phyloP scores from a whole-genome alignment of 2,329 filamentous ascomycete species.

The Fusarium sororula region DNA sequence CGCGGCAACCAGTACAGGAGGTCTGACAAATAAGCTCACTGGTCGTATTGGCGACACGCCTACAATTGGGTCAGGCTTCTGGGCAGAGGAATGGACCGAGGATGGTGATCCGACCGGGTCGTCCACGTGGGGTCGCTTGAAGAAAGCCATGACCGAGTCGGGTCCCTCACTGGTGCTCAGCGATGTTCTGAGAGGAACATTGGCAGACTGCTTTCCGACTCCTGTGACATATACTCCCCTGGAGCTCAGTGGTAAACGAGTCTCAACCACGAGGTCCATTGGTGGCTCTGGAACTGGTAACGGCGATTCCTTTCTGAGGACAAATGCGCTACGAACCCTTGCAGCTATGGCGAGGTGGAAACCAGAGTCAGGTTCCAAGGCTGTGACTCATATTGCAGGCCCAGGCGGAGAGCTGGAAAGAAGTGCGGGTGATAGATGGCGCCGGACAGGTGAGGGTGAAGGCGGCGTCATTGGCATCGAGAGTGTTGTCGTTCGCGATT shows the following conservation, averaged over 20 bases:
- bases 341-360: constrained; percentile 77
- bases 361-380: constrained; percentile 59
- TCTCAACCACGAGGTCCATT: constrained; percentile 49
- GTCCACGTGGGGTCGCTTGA: constrained; percentile 26
- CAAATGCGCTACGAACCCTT: constrained; percentile 75
- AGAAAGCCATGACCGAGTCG: not conserved
- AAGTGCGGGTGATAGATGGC: constrained; percentile 79
- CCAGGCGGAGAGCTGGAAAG: constrained; percentile 76
- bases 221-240: constrained; percentile 53
- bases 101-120: constrained; percentile 47
- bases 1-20: constrained; percentile 74
- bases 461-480: constrained; percentile 89
- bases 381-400: constrained; percentile 73
- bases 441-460: constrained; percentile 77
- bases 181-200: constrained; percentile 55
- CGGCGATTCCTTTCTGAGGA: constrained; percentile 84
- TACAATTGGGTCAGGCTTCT: constrained; percentile 84
- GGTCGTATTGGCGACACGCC: constrained; percentile 89
- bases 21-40: constrained; percentile 87
- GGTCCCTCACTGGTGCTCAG: constrained; percentile 35
- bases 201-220: constrained; percentile 69
- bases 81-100: constrained; percentile 84
- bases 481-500: constrained; percentile 57
- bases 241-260: not conserved
- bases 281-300: constrained; percentile 85